Conservation (phyloP, 768 basidiomycete species). For the Suillus tomentosus region DNA sequence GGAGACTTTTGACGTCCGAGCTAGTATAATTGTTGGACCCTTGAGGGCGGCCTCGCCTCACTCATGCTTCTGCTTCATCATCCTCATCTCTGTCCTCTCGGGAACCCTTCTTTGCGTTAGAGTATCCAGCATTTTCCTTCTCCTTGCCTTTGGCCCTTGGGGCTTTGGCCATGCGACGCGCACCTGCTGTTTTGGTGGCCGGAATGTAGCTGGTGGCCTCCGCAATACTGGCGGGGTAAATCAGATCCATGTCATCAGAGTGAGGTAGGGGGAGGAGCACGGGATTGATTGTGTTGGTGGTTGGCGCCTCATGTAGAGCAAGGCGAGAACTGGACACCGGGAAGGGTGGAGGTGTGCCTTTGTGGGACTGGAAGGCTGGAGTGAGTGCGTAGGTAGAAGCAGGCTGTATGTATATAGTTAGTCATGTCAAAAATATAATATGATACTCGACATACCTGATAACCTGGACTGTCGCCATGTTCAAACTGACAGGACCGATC, state of each 20-base stretch:
- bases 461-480: too few relatives aligned
- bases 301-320: too few relatives aligned
- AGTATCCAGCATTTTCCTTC: not conserved
- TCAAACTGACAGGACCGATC: too few relatives aligned
- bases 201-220: not conserved
- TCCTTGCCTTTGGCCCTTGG: slow-evolving; percentile 6
- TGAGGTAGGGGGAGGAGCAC: not conserved
- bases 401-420: too few relatives aligned
- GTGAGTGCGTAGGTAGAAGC: not conserved
- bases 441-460: too few relatives aligned
- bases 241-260: not conserved
- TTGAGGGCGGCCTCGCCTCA: slow-evolving; percentile 2
- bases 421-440: too few relatives aligned
- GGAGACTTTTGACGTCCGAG: not conserved
- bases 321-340: too few relatives aligned
- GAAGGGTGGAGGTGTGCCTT: too few relatives aligned
- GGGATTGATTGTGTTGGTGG: too few relatives aligned
- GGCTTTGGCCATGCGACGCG: not conserved
- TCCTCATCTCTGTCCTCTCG: slow-evolving; percentile 2
- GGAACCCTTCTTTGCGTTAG: slow-evolving; percentile 1
- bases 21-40: slow-evolving; percentile 9
- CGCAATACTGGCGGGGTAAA: not conserved
- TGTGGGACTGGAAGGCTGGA: not conserved
- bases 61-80: not conserved
- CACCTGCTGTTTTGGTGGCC: not conserved